Percentiles rank a stretch among this genome's conserved stretches.
Evolutionary conservation across 768 basidiomycete species (phyloP).

Genomic region (Mrakia blollopis): DNA sequence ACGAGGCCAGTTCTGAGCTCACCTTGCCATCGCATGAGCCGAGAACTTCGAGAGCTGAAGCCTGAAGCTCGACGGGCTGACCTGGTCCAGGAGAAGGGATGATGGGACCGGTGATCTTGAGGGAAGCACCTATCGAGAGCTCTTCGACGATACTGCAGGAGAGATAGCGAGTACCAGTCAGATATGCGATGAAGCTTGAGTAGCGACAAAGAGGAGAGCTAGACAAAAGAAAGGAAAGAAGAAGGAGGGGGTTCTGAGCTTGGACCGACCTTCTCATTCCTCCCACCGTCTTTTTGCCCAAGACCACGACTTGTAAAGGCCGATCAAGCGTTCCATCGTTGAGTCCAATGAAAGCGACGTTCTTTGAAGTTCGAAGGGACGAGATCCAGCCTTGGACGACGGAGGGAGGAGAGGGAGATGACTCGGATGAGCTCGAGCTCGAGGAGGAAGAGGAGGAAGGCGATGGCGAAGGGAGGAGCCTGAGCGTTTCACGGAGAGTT

Average conservation of each 20-base stretch:
- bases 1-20: slow-evolving; percentile 33
- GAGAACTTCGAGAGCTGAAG: slow-evolving; percentile 50
- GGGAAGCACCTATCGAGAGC: slow-evolving; percentile 55
- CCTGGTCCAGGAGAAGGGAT: slow-evolving; percentile 51
- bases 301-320: slow-evolving; percentile 75
- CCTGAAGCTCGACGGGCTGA: slow-evolving; percentile 56
- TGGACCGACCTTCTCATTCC: slow-evolving; percentile 14
- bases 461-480: not conserved
- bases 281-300: slow-evolving; percentile 43
- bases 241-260: not conserved
- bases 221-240: no score
- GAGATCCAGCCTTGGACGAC: slow-evolving; percentile 78
- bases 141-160: slow-evolving; percentile 36
- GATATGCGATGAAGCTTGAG: slow-evolving; percentile 12
- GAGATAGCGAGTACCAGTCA: slow-evolving; percentile 26
- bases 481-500: slow-evolving; percentile 1
- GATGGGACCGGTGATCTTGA: slow-evolving; percentile 52
- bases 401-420: not conserved
- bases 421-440: slow-evolving; percentile 1
- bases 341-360: slow-evolving; percentile 69
- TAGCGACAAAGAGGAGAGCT: no score
- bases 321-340: slow-evolving; percentile 69
- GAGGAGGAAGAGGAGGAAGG: not conserved
- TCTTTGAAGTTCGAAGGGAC: slow-evolving; percentile 79
- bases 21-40: slow-evolving; percentile 62